Base-by-base conservation (phyloP, 2,329 filamentous ascomycete genomes). In the Sclerotinia trifoliorum region DNA sequence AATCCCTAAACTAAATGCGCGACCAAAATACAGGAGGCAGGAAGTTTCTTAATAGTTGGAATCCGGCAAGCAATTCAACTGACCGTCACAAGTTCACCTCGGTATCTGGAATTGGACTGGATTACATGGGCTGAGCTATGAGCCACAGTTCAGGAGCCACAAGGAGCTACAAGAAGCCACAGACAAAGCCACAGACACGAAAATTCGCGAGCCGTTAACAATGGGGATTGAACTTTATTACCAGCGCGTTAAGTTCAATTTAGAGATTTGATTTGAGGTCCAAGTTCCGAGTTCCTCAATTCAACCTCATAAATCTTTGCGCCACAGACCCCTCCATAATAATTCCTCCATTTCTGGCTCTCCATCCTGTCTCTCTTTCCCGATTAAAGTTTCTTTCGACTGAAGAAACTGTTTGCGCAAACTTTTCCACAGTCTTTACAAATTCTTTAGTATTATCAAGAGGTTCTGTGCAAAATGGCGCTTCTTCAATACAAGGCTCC, bases 401-500 rank as follows among this genome's bases (percentile, higher is more conserved):
- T 42, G 49, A 15, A 49, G 15, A 19, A 13, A 39, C 32, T 26
- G 8, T 42, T 62, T 67, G 46, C 56, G 65, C 65, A 65, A 44
- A 46, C 3, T 60, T 35, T 60, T 21, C 35, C 19, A 26, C n/a
- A 32, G 3, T 44, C n/a, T 29, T n/a, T 65, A 35, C 7, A 39
- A 39, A 21, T 44, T 13, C 32, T 46, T 48, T 32, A 32, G 29
- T 32, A 62, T 26, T 46, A 24, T 39, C 69, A 65, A 73, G 69
- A 69, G 71, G 72, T 61, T 70, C 65, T 69, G 74, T 74, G 75
- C 80, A 81, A 75, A 69, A 97, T 97, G 94, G 90, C 65, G 56
- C 90, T 97, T 77, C 86, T 93, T 77, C 89, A 90, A 73, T 90
- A 90, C 80, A 89, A 86, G 78, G 85, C 89, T 74, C 87, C 90